A percentile compares a stretch with the other conserved stretches of the same genome.
Conservation (phyloP, 441 rosid genomes). For the Eutrema salsugineum region DNA sequence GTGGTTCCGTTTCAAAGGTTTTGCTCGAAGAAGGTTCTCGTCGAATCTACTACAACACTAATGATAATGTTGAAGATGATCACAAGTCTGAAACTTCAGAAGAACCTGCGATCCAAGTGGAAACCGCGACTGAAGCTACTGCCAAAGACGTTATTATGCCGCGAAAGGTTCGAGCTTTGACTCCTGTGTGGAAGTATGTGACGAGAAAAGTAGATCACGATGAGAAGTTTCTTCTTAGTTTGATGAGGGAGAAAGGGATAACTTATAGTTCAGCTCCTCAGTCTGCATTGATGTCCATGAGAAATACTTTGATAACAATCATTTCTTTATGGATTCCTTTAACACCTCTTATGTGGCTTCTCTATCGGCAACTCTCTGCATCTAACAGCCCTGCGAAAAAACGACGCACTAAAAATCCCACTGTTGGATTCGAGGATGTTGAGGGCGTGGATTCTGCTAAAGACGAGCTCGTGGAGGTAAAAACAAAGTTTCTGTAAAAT, state of each 20-base stretch:
- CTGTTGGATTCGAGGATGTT: conserved; percentile 79
- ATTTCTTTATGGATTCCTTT: conserved; percentile 88
- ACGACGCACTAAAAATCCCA: conserved; percentile 55
- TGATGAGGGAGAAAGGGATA: conserved; percentile 89
- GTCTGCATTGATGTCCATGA: conserved; percentile 64
- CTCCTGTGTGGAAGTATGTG: conserved; percentile 71
- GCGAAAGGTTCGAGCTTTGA: conserved; percentile 36
- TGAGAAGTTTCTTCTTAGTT: conserved; percentile 83
- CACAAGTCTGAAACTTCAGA: conserved; percentile 34
- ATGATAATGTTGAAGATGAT: conserved; percentile 17
- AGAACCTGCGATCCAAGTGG: conserved; percentile 23
- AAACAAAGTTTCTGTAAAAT: background rate
- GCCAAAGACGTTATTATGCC: conserved; percentile 24
- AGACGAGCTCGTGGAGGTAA: conserved; percentile 90
- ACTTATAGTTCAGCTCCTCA: conserved; percentile 91
- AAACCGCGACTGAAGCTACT: conserved; percentile 28
- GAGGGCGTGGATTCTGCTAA: conserved; percentile 97
- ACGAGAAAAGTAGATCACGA: conserved; percentile 88
- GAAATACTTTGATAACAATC: conserved; percentile 63
- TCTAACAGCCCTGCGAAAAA: conserved; percentile 82
- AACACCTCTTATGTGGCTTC: conserved; percentile 94
- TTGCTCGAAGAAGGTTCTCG: conserved; percentile 94
- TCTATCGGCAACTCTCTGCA: conserved; percentile 87
- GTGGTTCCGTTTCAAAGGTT: conserved; percentile 64
- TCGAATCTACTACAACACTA: conserved; percentile 63